These are phyloP conservation scores for Boletus barrowsii DNA, from an alignment of 768 basidiomycete genomes.

Conservation along the genomic window DNA sequence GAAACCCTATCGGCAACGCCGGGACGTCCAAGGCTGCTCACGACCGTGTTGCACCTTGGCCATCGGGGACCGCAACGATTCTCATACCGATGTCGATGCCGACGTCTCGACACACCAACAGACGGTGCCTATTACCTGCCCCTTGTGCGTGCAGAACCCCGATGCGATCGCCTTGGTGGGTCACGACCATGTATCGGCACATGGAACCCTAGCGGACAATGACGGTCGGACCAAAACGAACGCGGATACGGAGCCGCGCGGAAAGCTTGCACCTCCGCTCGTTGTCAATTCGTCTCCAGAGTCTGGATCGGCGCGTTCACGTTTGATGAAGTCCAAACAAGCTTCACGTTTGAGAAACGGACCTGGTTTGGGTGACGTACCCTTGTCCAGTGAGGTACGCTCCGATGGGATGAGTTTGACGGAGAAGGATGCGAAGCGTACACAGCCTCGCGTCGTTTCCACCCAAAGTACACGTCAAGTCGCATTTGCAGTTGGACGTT, in stretches of 20 bases:
- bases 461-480: background rate
- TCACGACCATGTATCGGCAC: background rate
- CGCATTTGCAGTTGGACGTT: background rate
- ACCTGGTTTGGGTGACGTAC: background rate
- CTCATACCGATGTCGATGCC: background rate
- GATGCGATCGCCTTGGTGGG: background rate
- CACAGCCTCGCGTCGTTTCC: too few relatives aligned
- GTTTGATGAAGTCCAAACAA: background rate
- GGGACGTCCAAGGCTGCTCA: background rate
- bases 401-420: background rate
- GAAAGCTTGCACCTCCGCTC: slow-evolving; percentile 1
- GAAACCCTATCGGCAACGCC: slow-evolving; percentile 6
- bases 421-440: background rate
- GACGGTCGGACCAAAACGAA: background rate
- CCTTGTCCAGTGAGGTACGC: background rate
- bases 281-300: background rate
- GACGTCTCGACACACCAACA: background rate
- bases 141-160: too few relatives aligned
- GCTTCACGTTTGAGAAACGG: background rate
- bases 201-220: background rate
- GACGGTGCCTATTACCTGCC: too few relatives aligned
- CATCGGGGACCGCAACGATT: background rate
- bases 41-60: background rate
- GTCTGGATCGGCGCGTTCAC: background rate
- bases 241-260: background rate